Evolutionary conservation across 2,329 filamentous ascomycete genomes (phyloP).

Genomic region (Coniochaeta sp.): DNA sequence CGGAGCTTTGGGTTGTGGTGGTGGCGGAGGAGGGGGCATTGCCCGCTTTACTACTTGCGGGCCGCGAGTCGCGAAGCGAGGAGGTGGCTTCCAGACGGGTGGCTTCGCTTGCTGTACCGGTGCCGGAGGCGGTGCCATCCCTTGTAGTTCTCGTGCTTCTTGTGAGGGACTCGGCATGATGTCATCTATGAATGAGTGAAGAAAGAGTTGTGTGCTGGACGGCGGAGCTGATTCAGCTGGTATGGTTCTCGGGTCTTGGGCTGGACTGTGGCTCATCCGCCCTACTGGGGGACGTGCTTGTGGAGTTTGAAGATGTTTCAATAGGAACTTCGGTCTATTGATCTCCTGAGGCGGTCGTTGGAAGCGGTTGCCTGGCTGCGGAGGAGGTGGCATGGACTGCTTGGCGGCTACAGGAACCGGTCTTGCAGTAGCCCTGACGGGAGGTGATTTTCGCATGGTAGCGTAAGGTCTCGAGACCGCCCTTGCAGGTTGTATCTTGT

Average conservation of each 20-base stretch:
- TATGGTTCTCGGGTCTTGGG: background rate
- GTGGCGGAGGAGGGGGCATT: background rate
- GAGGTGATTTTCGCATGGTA: background rate
- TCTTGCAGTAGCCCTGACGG: background rate
- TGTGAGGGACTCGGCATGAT: constrained; percentile 52
- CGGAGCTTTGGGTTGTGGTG: background rate
- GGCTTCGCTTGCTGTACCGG: background rate
- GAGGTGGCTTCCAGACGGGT: background rate
- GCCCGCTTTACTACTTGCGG: background rate
- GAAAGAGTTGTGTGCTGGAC: constrained; percentile 45
- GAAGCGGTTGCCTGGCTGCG: background rate
- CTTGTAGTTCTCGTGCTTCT: constrained; percentile 43
- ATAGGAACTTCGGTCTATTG: constrained; percentile 6
- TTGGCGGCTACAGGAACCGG: background rate
- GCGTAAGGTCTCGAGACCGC: background rate
- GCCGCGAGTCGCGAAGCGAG: background rate
- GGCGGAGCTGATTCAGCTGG: constrained; percentile 14
- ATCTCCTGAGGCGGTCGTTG: background rate
- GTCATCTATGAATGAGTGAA: constrained; percentile 41
- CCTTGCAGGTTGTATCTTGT: background rate
- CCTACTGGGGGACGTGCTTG: constrained; percentile 10
- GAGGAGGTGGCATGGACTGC: background rate
- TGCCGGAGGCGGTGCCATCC: background rate
- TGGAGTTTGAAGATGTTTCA: constrained; percentile 4
- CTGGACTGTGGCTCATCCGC: constrained; percentile 7